These are phyloP conservation scores for Handroanthus guayacan DNA, from an alignment of 257 asterid genomes.

Conservation along the genomic window DNA sequence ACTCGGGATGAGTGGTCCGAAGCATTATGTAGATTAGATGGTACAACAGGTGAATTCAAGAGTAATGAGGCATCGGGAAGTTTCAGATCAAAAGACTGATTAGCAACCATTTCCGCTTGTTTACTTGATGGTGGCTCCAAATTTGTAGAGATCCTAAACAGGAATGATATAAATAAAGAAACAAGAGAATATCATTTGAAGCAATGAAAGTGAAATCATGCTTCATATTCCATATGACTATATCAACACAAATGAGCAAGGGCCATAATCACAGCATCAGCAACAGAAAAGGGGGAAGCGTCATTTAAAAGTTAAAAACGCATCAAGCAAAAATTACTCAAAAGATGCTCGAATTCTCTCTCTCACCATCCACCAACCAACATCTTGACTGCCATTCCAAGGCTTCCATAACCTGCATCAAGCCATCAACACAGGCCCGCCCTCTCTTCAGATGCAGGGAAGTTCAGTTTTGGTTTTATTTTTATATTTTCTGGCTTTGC, in stretches of 20 bases:
- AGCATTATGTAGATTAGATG: slow-evolving; percentile 47
- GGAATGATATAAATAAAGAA: slow-evolving; percentile 13
- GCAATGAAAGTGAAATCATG: neutral
- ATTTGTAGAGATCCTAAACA: slow-evolving; percentile 43
- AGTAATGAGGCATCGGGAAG: slow-evolving; percentile 86
- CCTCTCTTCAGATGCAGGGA: too few species aligned
- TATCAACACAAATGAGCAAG: neutral
- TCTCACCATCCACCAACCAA: too few species aligned
- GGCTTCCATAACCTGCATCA: too few species aligned
- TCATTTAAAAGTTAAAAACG: neutral
- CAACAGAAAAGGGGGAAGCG: neutral
- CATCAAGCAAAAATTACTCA: slow-evolving; percentile 2
- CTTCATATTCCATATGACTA: neutral
- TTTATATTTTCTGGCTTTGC: too few species aligned
- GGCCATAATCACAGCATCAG: slow-evolving; percentile 23
- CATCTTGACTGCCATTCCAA: too few species aligned
- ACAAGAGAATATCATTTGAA: slow-evolving; percentile 15
- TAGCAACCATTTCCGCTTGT: slow-evolving; percentile 41
- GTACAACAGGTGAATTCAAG: slow-evolving; percentile 65
- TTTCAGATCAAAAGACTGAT: slow-evolving; percentile 51
- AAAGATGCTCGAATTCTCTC: too few species aligned
- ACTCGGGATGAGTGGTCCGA: slow-evolving; percentile 79
- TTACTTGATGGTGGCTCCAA: slow-evolving; percentile 38
- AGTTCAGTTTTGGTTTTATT: too few species aligned
- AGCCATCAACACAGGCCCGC: neutral